phyloP scores from a whole-genome alignment of 2,329 filamentous ascomycete species.

The Aspergillus hortae region DNA sequence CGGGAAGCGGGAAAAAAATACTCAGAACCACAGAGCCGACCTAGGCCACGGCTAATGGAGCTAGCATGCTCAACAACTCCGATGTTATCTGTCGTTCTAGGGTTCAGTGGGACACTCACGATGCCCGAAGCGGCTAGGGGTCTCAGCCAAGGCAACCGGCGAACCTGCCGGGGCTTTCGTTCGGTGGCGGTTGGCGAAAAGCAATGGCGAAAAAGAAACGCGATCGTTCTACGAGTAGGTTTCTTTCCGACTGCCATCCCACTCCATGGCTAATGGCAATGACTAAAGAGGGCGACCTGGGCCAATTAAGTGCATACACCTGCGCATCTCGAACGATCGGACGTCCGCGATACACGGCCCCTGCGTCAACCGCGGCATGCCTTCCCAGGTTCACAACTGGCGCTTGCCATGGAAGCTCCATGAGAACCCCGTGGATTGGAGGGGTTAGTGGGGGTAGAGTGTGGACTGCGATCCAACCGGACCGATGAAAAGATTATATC shows the following conservation, averaged over 20 bases:
- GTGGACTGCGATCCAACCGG: too few relatives aligned
- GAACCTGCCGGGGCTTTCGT: background rate
- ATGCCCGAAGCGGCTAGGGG: background rate
- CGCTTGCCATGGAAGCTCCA: background rate
- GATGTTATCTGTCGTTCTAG: background rate
- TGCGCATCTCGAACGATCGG: background rate
- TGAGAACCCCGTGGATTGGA: background rate
- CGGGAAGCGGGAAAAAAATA: background rate
- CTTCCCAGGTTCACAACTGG: background rate
- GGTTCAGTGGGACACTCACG: background rate
- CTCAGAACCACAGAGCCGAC: background rate
- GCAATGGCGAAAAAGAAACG: too few relatives aligned
- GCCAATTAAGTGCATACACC: background rate
- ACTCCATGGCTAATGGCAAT: background rate
- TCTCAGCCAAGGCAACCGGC: background rate
- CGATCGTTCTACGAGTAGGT: too few relatives aligned
- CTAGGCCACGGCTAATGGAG: background rate
- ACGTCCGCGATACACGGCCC: background rate
- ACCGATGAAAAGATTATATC: too few relatives aligned
- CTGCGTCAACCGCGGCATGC: background rate
- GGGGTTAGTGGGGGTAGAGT: background rate
- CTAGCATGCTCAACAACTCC: background rate
- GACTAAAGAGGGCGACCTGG: background rate
- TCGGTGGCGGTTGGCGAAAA: too few relatives aligned
- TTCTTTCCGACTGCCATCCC: background rate